Percentiles rank a stretch among this genome's conserved stretches.
phyloP scores from a whole-genome alignment of 2,329 filamentous ascomycete species.

The Rhinocladiella mackenziei region DNA sequence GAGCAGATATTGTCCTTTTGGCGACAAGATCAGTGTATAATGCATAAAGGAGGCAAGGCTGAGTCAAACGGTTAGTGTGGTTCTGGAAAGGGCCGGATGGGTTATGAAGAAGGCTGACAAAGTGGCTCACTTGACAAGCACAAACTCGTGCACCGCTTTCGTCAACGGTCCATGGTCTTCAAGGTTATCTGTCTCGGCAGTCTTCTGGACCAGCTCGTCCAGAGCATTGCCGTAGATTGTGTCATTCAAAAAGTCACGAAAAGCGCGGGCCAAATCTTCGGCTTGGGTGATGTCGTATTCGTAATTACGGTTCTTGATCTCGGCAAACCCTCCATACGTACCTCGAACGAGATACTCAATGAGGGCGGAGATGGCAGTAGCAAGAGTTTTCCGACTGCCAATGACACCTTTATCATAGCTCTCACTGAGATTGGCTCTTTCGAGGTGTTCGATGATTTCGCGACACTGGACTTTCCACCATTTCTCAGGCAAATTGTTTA shows the following conservation, averaged over 20 bases:
- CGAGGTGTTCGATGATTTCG: slow-evolving; percentile 58
- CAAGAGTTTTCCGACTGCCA: slow-evolving; percentile 69
- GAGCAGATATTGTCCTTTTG: slow-evolving; percentile 70
- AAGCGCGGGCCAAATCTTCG: slow-evolving; percentile 59
- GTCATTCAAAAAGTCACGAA: slow-evolving; percentile 63
- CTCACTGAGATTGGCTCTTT: slow-evolving; percentile 67
- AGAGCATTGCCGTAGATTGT: slow-evolving; percentile 65
- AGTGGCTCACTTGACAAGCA: slow-evolving; percentile 63
- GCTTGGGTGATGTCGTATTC: slow-evolving; percentile 58
- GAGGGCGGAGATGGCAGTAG: slow-evolving; percentile 66
- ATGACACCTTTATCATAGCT: slow-evolving; percentile 76
- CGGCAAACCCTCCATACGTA: slow-evolving; percentile 58
- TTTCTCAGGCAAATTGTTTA: slow-evolving; percentile 57
- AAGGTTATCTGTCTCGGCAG: slow-evolving; percentile 58
- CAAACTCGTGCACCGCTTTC: slow-evolving; percentile 62
- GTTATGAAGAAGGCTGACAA: slow-evolving; percentile 14
- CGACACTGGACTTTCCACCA: slow-evolving; percentile 65
- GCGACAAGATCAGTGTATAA: slow-evolving; percentile 66
- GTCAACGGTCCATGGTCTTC: slow-evolving; percentile 61
- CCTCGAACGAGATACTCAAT: slow-evolving; percentile 67
- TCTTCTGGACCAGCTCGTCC: slow-evolving; percentile 61
- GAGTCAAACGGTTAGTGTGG: slow-evolving; percentile 7
- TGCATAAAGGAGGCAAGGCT: slow-evolving; percentile 72
- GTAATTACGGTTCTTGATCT: slow-evolving; percentile 28
- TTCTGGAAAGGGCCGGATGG: too few species aligned